phyloP scores from a whole-genome alignment of 768 basidiomycete species.

The Udeniomyces megalosporus region DNA sequence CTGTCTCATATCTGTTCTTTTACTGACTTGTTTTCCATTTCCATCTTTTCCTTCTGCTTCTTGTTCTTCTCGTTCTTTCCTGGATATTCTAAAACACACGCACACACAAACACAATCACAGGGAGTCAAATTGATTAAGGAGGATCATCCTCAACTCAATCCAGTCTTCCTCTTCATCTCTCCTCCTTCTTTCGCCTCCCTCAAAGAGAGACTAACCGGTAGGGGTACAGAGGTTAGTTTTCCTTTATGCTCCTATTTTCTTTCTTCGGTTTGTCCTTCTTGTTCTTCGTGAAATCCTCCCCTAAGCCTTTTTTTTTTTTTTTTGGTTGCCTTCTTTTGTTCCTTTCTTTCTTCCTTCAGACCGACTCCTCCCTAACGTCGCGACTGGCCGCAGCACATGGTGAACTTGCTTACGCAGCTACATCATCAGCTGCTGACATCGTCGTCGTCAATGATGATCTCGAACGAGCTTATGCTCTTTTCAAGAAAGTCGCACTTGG shows the following conservation, averaged over 20 bases:
- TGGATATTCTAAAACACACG: too few relatives aligned
- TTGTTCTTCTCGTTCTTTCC: neutral
- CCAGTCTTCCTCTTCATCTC: slow-evolving; percentile 85
- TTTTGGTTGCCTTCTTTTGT: neutral
- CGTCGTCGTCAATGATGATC: slow-evolving; percentile 77
- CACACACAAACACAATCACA: too few relatives aligned
- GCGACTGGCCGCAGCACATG: slow-evolving; percentile 58
- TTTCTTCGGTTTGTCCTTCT: neutral
- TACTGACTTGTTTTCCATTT: too few relatives aligned
- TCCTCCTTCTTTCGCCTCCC: slow-evolving; percentile 59
- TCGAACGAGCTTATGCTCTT: slow-evolving; percentile 63
- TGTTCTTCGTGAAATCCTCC: neutral
- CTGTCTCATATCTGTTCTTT: too few relatives aligned
- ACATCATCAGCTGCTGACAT: slow-evolving; percentile 47
- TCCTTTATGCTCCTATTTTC: too few relatives aligned
- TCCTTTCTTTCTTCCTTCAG: neutral
- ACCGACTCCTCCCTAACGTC: slow-evolving; percentile 51
- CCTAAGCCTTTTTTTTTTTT: neutral
- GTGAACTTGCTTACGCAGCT: slow-evolving; percentile 71
- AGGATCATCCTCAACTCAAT: slow-evolving; percentile 47
- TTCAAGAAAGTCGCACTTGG: slow-evolving; percentile 65
- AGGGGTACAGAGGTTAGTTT: slow-evolving; percentile 55
- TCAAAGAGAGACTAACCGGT: slow-evolving; percentile 52
- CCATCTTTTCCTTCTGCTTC: neutral
- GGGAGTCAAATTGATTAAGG: slow-evolving; percentile 84